Evolutionary conservation across 208 protist species (phyloP).

Genomic region (Leishmania arabica): DNA sequence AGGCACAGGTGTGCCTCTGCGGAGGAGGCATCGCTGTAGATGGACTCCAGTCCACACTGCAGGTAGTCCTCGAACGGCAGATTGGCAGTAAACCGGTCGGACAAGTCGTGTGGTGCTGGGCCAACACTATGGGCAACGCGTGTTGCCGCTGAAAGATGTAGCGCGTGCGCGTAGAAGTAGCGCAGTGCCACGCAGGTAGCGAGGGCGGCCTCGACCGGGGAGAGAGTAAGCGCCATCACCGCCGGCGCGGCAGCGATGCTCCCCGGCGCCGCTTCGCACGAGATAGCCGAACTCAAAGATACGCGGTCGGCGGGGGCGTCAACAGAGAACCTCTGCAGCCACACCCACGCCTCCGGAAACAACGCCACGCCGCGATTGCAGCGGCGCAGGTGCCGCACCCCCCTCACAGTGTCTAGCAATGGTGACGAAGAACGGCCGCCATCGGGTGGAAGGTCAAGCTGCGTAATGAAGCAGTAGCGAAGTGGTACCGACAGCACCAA

Average conservation of each 20-base stretch:
- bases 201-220: slow-evolving; percentile 74
- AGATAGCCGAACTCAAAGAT: slow-evolving; percentile 43
- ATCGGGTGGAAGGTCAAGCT: background rate
- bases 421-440: background rate
- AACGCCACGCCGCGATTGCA: slow-evolving; percentile 57
- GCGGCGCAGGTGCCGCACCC: slow-evolving; percentile 38
- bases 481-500: slow-evolving; percentile 62
- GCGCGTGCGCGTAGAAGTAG: slow-evolving; percentile 59
- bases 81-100: slow-evolving; percentile 54
- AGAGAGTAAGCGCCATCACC: slow-evolving; percentile 54
- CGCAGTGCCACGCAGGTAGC: slow-evolving; percentile 59
- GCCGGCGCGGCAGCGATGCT: background rate
- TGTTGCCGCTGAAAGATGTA: slow-evolving; percentile 23
- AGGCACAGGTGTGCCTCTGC: slow-evolving; percentile 58
- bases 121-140: slow-evolving; percentile 20
- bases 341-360: slow-evolving; percentile 63
- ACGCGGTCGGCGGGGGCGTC: slow-evolving; percentile 36
- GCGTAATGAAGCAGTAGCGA: slow-evolving; percentile 60
- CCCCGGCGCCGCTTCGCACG: slow-evolving; percentile 6
- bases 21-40: slow-evolving; percentile 34
- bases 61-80: slow-evolving; percentile 56
- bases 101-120: slow-evolving; percentile 19
- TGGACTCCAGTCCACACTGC: slow-evolving; percentile 52
- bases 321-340: slow-evolving; percentile 58
- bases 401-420: background rate